phyloP scores from a whole-genome alignment of 1,139 yeast genomes.

The Hansenula anomala region DNA sequence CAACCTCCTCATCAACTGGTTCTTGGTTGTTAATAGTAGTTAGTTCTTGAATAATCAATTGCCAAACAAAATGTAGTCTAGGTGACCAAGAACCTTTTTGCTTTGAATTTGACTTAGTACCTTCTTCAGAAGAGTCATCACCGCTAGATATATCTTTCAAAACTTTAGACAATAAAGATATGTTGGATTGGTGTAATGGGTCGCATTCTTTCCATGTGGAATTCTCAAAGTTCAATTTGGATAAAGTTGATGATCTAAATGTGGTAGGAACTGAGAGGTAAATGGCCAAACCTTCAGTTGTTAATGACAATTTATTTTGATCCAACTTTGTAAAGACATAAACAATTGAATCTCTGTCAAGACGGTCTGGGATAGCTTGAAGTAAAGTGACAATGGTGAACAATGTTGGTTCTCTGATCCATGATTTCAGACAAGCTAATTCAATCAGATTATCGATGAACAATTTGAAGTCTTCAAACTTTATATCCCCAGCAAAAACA shows the following conservation, averaged over 20 bases:
- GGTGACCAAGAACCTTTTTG: slow-evolving; percentile 76
- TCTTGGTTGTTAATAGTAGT: slow-evolving; percentile 16
- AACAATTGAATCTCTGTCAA: slow-evolving; percentile 10
- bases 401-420: slow-evolving; percentile 83
- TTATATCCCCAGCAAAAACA: slow-evolving; percentile 25
- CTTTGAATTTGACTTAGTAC: slow-evolving; percentile 31
- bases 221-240: slow-evolving; percentile 16
- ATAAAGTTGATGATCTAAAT: slow-evolving; percentile 6
- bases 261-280: slow-evolving; percentile 35
- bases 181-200: slow-evolving; percentile 68
- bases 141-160: slow-evolving; percentile 50
- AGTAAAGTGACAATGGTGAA: slow-evolving; percentile 62
- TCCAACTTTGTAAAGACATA: slow-evolving; percentile 31
- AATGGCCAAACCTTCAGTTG: slow-evolving; percentile 80
- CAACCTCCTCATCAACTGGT: slow-evolving; percentile 24
- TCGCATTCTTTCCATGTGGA: slow-evolving; percentile 64
- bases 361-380: slow-evolving; percentile 24
- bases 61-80: slow-evolving; percentile 82
- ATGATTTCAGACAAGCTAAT: slow-evolving; percentile 61
- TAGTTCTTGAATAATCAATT: slow-evolving; percentile 44
- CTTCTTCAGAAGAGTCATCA: slow-evolving; percentile 30
- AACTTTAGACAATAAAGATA: slow-evolving; percentile 55
- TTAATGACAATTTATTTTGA: slow-evolving; percentile 50
- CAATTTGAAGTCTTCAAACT: slow-evolving; percentile 27
- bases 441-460: slow-evolving; percentile 48